Evolutionary conservation across 345 rosid species (phyloP), one percentile per base, ranked within the genome.

Genomic region (Eucalyptus tenuipes): DNA sequence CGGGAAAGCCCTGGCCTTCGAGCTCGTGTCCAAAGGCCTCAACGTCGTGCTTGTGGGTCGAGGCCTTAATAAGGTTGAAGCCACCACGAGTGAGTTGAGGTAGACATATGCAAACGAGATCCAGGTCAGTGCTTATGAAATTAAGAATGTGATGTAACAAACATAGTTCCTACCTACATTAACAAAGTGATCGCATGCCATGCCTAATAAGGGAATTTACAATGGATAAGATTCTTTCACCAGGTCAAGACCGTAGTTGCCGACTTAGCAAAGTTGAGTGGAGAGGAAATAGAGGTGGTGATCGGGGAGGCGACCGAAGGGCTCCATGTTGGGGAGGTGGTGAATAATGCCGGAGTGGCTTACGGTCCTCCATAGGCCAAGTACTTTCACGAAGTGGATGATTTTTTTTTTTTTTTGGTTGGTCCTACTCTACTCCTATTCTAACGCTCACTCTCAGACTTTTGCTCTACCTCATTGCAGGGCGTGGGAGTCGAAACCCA

Each of bases 1-100:
- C 22, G 94, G 96, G 33, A 95, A 89, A 45, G 92, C 94, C 61
- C 53, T 95, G 4, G 92, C 95, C 6, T 89, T 93, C 18, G 90
- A 93, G 59, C 87, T 92, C 2, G 95, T 94, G 0, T 90, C 93
- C 3, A 90, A 88, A 79, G 94, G 94, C 71, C 94, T 93, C 6
- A 93, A 90, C 89, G 52, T 93, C 3, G 71, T 95, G 49, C 68
- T 93, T 29, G 90, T 91, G 7, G 91, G 94, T 4, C 91, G 94
- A 85, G 92, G 89, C 88, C 91, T 92, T 6, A n/a, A 85, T 11
- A 94, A 93, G 87, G 93, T 93, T 2, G 91, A 92, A 85, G 48
- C 91, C 3, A 90, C 89, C 45, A 9, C 27, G 14, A 71, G 45
- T 10, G 81, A 71, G 81, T 16, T 11, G 37, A 89, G 7, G 59